Evolutionary conservation across 768 basidiomycete species (phyloP).

Genomic region (Cyclocybe aegerita): DNA sequence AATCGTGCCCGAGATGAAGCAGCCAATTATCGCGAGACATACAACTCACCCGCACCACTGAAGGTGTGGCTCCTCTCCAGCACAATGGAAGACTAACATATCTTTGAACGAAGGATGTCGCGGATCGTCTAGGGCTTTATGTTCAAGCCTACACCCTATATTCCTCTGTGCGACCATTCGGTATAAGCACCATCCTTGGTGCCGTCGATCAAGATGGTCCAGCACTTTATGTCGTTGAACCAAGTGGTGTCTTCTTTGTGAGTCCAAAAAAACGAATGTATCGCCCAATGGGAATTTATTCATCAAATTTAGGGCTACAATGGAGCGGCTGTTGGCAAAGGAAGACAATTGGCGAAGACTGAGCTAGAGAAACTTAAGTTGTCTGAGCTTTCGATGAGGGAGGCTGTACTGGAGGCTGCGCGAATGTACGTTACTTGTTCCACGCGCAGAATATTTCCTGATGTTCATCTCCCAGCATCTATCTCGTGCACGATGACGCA

Average conservation of each 20-base stretch:
- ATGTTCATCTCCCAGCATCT: slow-evolving; percentile 60
- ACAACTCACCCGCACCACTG: slow-evolving; percentile 72
- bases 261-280: slow-evolving; percentile 28
- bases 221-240: slow-evolving; percentile 86
- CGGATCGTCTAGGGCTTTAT: slow-evolving; percentile 84
- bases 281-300: background rate
- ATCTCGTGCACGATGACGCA: slow-evolving; percentile 95
- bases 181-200: slow-evolving; percentile 89
- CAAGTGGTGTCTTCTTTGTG: slow-evolving; percentile 90
- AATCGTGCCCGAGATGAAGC: slow-evolving; percentile 87
- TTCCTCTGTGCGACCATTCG: slow-evolving; percentile 97
- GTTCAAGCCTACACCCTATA: slow-evolving; percentile 97
- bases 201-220: slow-evolving; percentile 89
- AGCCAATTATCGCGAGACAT: slow-evolving; percentile 65
- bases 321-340: slow-evolving; percentile 96
- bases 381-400: slow-evolving; percentile 70
- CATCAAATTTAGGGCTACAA: slow-evolving; percentile 73
- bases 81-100: background rate
- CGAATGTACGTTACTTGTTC: slow-evolving; percentile 70
- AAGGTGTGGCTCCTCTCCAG: slow-evolving; percentile 51
- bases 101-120: slow-evolving; percentile 26
- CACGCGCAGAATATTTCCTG: background rate
- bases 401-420: slow-evolving; percentile 92
- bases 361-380: slow-evolving; percentile 96
- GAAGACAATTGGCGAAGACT: slow-evolving; percentile 96